Percentiles rank a stretch among this genome's conserved stretches.
These are phyloP conservation scores for Phyllostachys edulis DNA, from an alignment of 176 grass and related monocot genomes.

Conservation along the genomic window DNA sequence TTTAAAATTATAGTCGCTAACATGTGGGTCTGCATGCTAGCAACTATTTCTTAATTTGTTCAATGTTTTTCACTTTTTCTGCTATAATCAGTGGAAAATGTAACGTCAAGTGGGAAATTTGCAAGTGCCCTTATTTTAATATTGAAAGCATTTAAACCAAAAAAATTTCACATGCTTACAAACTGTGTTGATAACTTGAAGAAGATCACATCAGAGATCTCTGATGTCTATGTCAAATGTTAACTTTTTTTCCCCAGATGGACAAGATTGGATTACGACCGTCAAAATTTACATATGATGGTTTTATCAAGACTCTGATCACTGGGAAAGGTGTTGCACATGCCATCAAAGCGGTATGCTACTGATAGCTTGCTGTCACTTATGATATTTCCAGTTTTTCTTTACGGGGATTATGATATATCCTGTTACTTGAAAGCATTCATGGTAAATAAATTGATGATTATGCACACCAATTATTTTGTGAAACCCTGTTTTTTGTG, in stretches of 20 bases:
- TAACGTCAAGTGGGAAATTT: background rate
- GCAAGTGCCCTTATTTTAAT: background rate
- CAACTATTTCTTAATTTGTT: background rate
- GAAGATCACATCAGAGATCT: background rate
- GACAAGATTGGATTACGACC: slow-evolving; percentile 59
- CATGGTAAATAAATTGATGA: slow-evolving; percentile 17
- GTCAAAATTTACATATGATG: slow-evolving; percentile 69
- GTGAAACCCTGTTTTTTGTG: slow-evolving; percentile 1
- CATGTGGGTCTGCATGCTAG: background rate
- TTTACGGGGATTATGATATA: background rate
- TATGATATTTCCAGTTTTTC: slow-evolving; percentile 14
- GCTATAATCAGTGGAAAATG: slow-evolving; percentile 1
- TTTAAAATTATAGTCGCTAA: background rate
- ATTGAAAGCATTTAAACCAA: background rate
- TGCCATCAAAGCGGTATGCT: slow-evolving; percentile 70
- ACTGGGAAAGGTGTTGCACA: slow-evolving; percentile 57
- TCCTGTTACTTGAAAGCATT: too few relatives aligned
- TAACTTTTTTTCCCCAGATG: slow-evolving; percentile 71
- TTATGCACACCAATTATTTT: background rate
- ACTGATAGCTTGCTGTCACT: slow-evolving; percentile 13
- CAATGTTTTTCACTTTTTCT: background rate
- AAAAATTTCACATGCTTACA: background rate
- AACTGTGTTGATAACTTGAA: background rate
- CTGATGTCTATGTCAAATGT: slow-evolving; percentile 13
- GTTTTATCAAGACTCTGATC: slow-evolving; percentile 68